Conservation (phyloP, 2,329 filamentous ascomycete genomes). For the Aureobasidium subglaciale region DNA sequence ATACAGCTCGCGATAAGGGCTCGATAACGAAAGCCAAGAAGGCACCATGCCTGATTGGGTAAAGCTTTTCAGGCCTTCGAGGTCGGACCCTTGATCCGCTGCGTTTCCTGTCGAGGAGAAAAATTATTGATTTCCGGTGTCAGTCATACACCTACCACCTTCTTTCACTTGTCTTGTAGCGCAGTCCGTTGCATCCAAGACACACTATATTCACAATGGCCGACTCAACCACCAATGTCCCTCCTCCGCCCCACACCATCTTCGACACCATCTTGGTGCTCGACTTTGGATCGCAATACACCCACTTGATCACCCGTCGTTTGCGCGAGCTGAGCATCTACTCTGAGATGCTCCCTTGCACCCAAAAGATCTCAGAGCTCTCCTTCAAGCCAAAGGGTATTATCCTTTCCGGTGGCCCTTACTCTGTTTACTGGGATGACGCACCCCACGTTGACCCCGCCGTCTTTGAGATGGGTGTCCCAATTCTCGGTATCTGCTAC, state of each 20-base stretch:
- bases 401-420: slow-evolving; percentile 65
- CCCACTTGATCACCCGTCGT: slow-evolving; percentile 67
- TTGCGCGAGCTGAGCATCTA: slow-evolving; percentile 75
- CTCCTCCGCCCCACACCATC: slow-evolving; percentile 41
- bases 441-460: slow-evolving; percentile 75
- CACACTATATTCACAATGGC: slow-evolving; percentile 20
- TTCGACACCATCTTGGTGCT: slow-evolving; percentile 65
- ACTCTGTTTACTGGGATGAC: slow-evolving; percentile 73
- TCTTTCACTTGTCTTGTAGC: slow-evolving; percentile 1
- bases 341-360: slow-evolving; percentile 83
- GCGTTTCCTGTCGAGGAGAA: neutral
- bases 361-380: slow-evolving; percentile 70
- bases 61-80: neutral
- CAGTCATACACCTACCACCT: slow-evolving; percentile 3
- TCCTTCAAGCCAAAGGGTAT: slow-evolving; percentile 76
- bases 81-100: neutral
- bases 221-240: slow-evolving; percentile 26
- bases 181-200: neutral
- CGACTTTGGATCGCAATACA: slow-evolving; percentile 67
- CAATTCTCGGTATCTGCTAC: slow-evolving; percentile 57
- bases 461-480: slow-evolving; percentile 67
- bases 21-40: neutral
- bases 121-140: slow-evolving; percentile 22
- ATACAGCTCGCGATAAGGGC: neutral
- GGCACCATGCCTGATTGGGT: neutral